Percentiles rank a stretch among this genome's conserved stretches.
Conservation (phyloP, 805 yeast genomes). For the Saccharomycopsis guyanensis region DNA sequence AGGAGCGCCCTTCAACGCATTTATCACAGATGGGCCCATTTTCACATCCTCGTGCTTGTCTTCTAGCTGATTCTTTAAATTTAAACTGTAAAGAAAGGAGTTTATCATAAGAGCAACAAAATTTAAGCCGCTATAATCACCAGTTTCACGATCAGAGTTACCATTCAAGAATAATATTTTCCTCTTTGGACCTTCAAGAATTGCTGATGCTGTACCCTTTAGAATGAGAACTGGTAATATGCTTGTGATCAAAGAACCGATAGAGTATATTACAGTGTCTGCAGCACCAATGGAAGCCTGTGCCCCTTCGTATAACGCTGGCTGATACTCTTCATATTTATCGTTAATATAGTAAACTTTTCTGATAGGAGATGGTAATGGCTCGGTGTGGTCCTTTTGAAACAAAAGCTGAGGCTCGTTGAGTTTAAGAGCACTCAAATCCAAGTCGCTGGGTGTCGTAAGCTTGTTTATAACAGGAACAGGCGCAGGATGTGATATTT, state of each 20-base stretch:
- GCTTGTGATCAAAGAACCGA: constrained; percentile 87
- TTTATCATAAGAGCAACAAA: constrained; percentile 49
- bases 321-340: constrained; percentile 79
- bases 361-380: constrained; percentile 66
- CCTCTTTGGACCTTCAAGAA: constrained; percentile 30
- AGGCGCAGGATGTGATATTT: constrained; percentile 76
- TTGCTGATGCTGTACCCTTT: constrained; percentile 64
- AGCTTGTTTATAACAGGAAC: constrained; percentile 12
- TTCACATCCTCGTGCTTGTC: constrained; percentile 20
- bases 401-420: constrained; percentile 58
- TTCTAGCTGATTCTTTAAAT: constrained; percentile 18
- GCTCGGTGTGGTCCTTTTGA: constrained; percentile 48
- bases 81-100: constrained; percentile 48
- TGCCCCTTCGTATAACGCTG: constrained; percentile 50
- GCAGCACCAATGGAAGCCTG: not conserved
- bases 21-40: not conserved
- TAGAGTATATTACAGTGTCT: constrained; percentile 60
- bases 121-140: constrained; percentile 52
- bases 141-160: constrained; percentile 70
- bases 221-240: constrained; percentile 70
- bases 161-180: constrained; percentile 70
- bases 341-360: constrained; percentile 77
- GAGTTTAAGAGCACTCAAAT: constrained; percentile 21
- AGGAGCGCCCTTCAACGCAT: not conserved
- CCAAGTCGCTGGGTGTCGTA: constrained; percentile 23